Percentiles rank a stretch among this genome's conserved stretches.
phyloP scores from a whole-genome alignment of 2,329 filamentous ascomycete species.

The Phoma sp. region DNA sequence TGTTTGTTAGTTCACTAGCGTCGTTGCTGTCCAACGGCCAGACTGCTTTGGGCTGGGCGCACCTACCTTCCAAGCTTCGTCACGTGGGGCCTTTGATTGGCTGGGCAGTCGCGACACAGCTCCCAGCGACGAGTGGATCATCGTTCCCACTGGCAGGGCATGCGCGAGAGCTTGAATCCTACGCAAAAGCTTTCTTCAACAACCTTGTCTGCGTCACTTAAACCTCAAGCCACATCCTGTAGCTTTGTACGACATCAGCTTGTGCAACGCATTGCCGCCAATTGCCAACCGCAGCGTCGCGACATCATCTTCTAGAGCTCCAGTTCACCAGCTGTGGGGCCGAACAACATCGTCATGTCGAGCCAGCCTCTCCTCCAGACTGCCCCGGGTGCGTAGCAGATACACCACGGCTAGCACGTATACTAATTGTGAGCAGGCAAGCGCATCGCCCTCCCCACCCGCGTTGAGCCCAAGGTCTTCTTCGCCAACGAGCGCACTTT shows the following conservation, averaged over 20 bases:
- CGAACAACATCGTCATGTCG: conserved; percentile 70
- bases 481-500: conserved; percentile 99
- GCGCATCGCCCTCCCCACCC: conserved; percentile 95
- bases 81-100: conserved; percentile 40
- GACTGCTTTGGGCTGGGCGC: conserved; percentile 11
- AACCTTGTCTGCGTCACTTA: neutral
- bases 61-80: no score
- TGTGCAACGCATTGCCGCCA: conserved; percentile 4
- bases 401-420: neutral
- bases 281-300: conserved; percentile 13
- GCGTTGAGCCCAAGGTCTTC: conserved; percentile 99
- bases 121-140: conserved; percentile 9
- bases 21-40: conserved; percentile 17
- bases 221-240: conserved; percentile 3
- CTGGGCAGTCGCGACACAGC: conserved; percentile 14
- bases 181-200: conserved; percentile 10
- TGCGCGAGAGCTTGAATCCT: conserved; percentile 19
- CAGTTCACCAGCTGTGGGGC: conserved; percentile 21
- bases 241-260: conserved; percentile 17
- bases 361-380: conserved; percentile 95
- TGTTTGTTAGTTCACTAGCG: conserved; percentile 22
- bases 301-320: conserved; percentile 14
- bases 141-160: conserved; percentile 1
- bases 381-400: conserved; percentile 72
- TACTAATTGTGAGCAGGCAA: conserved; percentile 70